Conservation (phyloP, 106 monocot genomes). For the Vanilla planifolia region DNA sequence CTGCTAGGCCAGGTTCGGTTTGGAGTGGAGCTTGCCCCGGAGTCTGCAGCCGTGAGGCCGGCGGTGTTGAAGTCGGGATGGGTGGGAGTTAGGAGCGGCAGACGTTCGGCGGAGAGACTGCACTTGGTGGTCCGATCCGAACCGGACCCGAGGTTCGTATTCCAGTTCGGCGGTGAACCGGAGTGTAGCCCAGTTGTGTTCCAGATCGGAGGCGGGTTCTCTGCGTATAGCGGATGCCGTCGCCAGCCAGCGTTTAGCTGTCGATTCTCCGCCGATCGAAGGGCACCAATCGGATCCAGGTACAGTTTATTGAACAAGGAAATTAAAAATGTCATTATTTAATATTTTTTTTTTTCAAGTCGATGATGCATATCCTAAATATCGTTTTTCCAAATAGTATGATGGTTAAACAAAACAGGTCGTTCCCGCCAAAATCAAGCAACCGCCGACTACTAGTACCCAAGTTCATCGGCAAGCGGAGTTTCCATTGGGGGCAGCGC, state of each 20-base stretch:
- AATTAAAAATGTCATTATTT: neutral
- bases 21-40: conserved; percentile 15
- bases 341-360: neutral
- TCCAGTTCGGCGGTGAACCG: conserved; percentile 85
- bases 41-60: conserved; percentile 11
- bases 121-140: conserved; percentile 75
- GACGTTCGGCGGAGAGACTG: conserved; percentile 10
- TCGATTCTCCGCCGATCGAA: conserved; percentile 52
- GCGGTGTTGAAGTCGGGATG: conserved; percentile 54
- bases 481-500: conserved; percentile 31
- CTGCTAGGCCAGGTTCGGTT: conserved; percentile 43
- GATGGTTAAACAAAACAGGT: conserved; percentile 8
- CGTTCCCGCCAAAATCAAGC: conserved; percentile 16
- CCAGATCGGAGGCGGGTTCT: conserved; percentile 35
- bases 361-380: neutral
- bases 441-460: conserved; percentile 10
- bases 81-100: conserved; percentile 23
- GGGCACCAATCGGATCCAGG: conserved; percentile 36
- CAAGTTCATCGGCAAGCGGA: neutral
- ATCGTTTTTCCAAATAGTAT: too few species aligned
- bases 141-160: conserved; percentile 79
- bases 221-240: conserved; percentile 11
- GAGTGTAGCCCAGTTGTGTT: conserved; percentile 87
- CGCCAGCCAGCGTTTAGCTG: conserved; percentile 77
- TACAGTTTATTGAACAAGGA: too few species aligned